phyloP scores from a whole-genome alignment of 768 basidiomycete genomes.

The Cystobasidium onofrii region DNA sequence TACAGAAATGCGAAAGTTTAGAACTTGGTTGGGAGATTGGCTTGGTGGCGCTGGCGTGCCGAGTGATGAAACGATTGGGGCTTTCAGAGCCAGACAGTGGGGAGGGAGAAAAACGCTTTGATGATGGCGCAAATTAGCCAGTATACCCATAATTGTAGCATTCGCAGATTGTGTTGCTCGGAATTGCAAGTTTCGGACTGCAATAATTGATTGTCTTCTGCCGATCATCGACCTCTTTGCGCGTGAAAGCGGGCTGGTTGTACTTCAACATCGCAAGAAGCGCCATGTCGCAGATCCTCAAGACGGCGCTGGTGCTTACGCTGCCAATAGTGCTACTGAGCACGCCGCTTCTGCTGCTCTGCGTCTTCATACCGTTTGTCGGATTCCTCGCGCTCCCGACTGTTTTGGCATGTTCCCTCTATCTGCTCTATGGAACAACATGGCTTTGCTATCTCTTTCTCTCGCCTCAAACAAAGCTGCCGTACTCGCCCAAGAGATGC shows the following conservation, averaged over 20 bases:
- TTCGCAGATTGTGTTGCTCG: no score
- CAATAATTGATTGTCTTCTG: background rate
- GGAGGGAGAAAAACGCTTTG: background rate
- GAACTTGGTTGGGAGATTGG: constrained; percentile 8
- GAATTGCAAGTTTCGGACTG: no score
- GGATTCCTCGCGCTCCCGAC: constrained; percentile 33
- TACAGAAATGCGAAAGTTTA: background rate
- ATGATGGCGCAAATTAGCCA: no score
- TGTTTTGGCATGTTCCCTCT: background rate
- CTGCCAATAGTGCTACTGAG: constrained; percentile 22
- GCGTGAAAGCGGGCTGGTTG: background rate
- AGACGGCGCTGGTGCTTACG: background rate
- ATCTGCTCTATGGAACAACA: constrained; percentile 30
- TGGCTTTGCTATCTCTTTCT: constrained; percentile 25
- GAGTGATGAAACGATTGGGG: background rate
- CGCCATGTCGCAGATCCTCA: background rate
- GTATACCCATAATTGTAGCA: no score
- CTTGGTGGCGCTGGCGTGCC: constrained; percentile 4
- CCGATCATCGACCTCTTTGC: background rate
- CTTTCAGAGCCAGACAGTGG: constrained; percentile 13
- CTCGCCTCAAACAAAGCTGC: constrained; percentile 21
- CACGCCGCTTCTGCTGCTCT: constrained; percentile 20
- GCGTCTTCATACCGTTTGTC: constrained; percentile 29
- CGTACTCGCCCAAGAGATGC: background rate
- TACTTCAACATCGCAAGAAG: background rate